A percentile compares a stretch with the other conserved stretches of the same genome.
These are phyloP conservation scores for Aspergillus avenaceus DNA, from an alignment of 495 filamentous ascomycete genomes.

Conservation along the genomic window DNA sequence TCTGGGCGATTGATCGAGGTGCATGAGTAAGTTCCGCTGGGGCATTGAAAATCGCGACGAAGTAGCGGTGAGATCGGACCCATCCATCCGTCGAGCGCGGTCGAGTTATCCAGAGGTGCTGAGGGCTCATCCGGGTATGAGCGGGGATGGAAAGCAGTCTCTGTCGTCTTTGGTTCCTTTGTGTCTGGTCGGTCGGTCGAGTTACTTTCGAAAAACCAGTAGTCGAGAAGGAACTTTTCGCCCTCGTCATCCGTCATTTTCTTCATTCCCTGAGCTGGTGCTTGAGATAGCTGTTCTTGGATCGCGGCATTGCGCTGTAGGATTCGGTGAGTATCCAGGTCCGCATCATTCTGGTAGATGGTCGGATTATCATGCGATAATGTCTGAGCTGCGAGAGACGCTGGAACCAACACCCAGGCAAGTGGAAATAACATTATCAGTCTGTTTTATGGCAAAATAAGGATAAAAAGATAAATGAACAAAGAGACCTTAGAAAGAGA, in stretches of 20 bases:
- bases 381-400: background rate
- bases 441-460: background rate
- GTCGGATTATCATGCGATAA: background rate
- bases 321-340: slow-evolving; percentile 4
- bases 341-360: background rate
- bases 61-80: slow-evolving; percentile 20
- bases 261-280: slow-evolving; percentile 37
- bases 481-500: no score
- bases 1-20: slow-evolving; percentile 63
- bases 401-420: background rate
- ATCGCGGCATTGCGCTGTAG: slow-evolving; percentile 24
- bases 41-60: slow-evolving; percentile 66
- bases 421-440: background rate
- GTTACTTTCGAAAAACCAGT: slow-evolving; percentile 49
- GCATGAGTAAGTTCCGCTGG: slow-evolving; percentile 63
- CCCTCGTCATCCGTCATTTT: slow-evolving; percentile 83
- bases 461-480: background rate
- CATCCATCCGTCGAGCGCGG: slow-evolving; percentile 12
- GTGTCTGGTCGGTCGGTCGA: background rate
- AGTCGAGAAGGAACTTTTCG: slow-evolving; percentile 75
- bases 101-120: slow-evolving; percentile 27
- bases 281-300: slow-evolving; percentile 11
- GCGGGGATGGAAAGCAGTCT: slow-evolving; percentile 10
- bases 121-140: slow-evolving; percentile 35
- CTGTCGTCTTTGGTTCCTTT: background rate